Conservation (phyloP, 768 basidiomycete species). For the Kwoniella sp. region DNA sequence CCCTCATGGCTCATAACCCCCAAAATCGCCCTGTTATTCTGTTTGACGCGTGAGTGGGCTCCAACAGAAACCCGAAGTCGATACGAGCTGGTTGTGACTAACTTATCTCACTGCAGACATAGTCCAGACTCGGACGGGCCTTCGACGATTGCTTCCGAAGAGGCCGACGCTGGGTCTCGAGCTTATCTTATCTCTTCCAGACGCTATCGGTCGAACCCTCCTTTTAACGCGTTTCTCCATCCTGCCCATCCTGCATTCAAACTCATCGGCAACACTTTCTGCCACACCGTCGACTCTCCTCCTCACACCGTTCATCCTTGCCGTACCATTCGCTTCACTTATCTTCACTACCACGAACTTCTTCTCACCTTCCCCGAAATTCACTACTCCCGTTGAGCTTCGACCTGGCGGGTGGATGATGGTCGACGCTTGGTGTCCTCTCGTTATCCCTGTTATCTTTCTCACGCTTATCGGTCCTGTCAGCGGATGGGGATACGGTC, state of each 20-base stretch:
- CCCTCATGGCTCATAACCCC: constrained; percentile 82
- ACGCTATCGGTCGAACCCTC: constrained; percentile 76
- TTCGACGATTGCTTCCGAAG: constrained; percentile 65
- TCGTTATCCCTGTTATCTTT: constrained; percentile 73
- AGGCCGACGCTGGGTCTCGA: constrained; percentile 66
- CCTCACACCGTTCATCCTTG: constrained; percentile 75
- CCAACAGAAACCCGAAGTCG: too few species aligned
- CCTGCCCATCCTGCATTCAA: constrained; percentile 61
- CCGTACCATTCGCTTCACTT: constrained; percentile 63
- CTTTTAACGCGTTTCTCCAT: constrained; percentile 78
- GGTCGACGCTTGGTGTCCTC: constrained; percentile 82
- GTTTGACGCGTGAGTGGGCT: constrained; percentile 62
- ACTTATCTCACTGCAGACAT: constrained; percentile 32
- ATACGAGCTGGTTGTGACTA: too few species aligned
- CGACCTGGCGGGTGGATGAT: constrained; percentile 81
- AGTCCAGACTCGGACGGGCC: constrained; percentile 46
- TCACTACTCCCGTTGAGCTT: constrained; percentile 79
- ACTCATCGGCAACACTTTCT: constrained; percentile 65
- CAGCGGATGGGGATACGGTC: constrained; percentile 37
- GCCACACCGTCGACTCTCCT: constrained; percentile 76
- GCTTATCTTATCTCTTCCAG: constrained; percentile 71
- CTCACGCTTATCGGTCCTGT: constrained; percentile 83
- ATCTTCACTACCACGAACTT: constrained; percentile 62
- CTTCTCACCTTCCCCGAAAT: constrained; percentile 67
- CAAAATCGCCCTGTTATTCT: constrained; percentile 66